A percentile compares a stretch with the other conserved stretches of the same genome.
These are phyloP conservation scores for Scedosporium boydii DNA, from an alignment of 2,329 filamentous ascomycete species.

Conservation along the genomic window DNA sequence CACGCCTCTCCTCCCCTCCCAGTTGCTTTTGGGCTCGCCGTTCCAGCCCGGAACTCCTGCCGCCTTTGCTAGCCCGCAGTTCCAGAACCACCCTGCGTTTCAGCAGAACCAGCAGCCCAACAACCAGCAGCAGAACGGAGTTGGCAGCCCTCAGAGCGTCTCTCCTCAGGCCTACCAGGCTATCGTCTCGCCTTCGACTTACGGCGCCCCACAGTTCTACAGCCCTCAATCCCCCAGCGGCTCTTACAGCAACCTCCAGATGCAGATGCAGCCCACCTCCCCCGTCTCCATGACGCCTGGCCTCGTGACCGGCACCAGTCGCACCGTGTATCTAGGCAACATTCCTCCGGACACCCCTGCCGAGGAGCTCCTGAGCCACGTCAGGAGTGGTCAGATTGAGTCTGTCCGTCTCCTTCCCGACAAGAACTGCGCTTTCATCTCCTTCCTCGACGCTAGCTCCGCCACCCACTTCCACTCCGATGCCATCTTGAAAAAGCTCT, in stretches of 20 bases:
- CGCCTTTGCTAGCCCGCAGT: slow-evolving; percentile 84
- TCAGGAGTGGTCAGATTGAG: slow-evolving; percentile 95
- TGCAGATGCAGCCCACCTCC: slow-evolving; percentile 55
- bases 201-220: slow-evolving; percentile 73
- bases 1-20: slow-evolving; percentile 87
- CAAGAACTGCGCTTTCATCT: slow-evolving; percentile 99
- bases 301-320: slow-evolving; percentile 80
- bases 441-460: slow-evolving; percentile 93
- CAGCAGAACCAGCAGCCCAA: slow-evolving; percentile 45
- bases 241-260: slow-evolving; percentile 53
- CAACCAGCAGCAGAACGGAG: slow-evolving; percentile 49
- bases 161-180: slow-evolving; percentile 77
- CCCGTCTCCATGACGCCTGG: slow-evolving; percentile 70
- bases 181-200: slow-evolving; percentile 76
- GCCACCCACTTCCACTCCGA: slow-evolving; percentile 99
- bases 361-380: slow-evolving; percentile 93
- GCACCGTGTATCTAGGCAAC: slow-evolving; percentile 95
- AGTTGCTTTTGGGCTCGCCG: slow-evolving; percentile 87
- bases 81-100: slow-evolving; percentile 74
- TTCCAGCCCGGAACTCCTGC: slow-evolving; percentile 93
- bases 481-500: slow-evolving; percentile 98
- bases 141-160: slow-evolving; percentile 66
- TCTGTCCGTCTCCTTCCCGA: slow-evolving; percentile 94
- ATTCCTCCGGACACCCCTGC: slow-evolving; percentile 96
- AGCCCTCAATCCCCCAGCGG: slow-evolving; percentile 79